Conservation (phyloP, 2,329 filamentous ascomycete species). For the Arthrinium phaeospermum region DNA sequence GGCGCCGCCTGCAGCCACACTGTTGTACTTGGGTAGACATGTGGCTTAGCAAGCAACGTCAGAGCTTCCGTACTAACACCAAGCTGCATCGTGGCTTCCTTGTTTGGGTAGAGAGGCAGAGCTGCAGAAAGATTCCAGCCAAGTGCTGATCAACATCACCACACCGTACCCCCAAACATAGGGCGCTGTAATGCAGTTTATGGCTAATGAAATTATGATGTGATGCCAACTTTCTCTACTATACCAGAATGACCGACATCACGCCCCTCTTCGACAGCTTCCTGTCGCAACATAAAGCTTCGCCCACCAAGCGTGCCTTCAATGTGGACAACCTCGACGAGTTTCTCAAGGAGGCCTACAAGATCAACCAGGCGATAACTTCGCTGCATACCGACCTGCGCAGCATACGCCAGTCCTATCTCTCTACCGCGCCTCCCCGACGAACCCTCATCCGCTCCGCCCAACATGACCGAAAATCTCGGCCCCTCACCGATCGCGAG, state of each 20-base stretch:
- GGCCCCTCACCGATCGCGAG: conserved; percentile 77
- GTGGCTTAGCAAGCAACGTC: conserved; percentile 10
- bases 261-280: conserved; percentile 73
- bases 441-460: conserved; percentile 54
- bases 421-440: conserved; percentile 77
- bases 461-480: conserved; percentile 49
- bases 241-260: conserved; percentile 60
- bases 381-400: conserved; percentile 81
- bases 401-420: conserved; percentile 86
- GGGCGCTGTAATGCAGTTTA: not conserved
- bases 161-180: not conserved
- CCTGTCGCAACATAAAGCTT: conserved; percentile 63
- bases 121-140: not conserved
- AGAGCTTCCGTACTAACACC: not conserved
- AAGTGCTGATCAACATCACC: not conserved
- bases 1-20: not conserved
- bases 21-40: too few relatives aligned
- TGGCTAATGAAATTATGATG: conserved; percentile 19
- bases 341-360: conserved; percentile 92
- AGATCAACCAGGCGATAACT: conserved; percentile 88
- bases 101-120: not conserved
- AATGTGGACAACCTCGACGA: conserved; percentile 70
- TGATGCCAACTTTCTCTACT: not conserved
- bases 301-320: conserved; percentile 50
- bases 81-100: conserved; percentile 17